Evolutionary conservation across 352 stramenopile species (phyloP).

Genomic region (Halophytophthora batemanensis): DNA sequence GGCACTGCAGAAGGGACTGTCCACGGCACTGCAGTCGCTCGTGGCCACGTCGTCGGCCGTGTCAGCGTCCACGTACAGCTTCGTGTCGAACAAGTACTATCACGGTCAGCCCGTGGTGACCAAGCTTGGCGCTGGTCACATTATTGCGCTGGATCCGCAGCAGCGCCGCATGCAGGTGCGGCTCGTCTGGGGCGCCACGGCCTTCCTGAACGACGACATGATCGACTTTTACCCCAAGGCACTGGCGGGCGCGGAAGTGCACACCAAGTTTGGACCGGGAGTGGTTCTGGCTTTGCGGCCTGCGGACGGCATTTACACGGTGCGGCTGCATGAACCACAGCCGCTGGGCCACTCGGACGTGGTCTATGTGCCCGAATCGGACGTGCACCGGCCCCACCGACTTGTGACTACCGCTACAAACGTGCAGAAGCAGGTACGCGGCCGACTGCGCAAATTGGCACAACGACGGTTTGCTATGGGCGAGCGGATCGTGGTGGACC

Average conservation of each 20-base stretch:
- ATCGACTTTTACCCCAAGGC: conserved; percentile 73
- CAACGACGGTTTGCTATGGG: conserved; percentile 25
- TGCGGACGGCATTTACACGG: conserved; percentile 74
- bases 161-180: conserved; percentile 54
- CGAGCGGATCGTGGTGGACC: conserved; percentile 39
- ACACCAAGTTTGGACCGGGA: conserved; percentile 71
- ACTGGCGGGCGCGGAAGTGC: conserved; percentile 68
- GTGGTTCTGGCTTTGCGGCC: conserved; percentile 60
- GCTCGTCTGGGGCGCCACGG: conserved; percentile 57
- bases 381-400: conserved; percentile 44
- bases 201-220: conserved; percentile 54
- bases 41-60: conserved; percentile 53
- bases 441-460: conserved; percentile 44
- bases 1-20: conserved; percentile 42
- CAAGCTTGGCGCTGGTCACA: conserved; percentile 56
- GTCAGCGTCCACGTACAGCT: conserved; percentile 44
- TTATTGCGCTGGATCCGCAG: conserved; percentile 51
- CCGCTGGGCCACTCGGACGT: conserved; percentile 45
- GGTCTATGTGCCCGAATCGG: conserved; percentile 74
- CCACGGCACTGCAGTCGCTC: conserved; percentile 52
- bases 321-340: conserved; percentile 50
- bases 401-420: conserved; percentile 47
- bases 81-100: conserved; percentile 69
- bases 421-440: conserved; percentile 46
- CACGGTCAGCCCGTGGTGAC: conserved; percentile 74